Evolutionary conservation across 345 rosid genomes (phyloP).

Genomic region (Psidium friedrichsthalianum): DNA sequence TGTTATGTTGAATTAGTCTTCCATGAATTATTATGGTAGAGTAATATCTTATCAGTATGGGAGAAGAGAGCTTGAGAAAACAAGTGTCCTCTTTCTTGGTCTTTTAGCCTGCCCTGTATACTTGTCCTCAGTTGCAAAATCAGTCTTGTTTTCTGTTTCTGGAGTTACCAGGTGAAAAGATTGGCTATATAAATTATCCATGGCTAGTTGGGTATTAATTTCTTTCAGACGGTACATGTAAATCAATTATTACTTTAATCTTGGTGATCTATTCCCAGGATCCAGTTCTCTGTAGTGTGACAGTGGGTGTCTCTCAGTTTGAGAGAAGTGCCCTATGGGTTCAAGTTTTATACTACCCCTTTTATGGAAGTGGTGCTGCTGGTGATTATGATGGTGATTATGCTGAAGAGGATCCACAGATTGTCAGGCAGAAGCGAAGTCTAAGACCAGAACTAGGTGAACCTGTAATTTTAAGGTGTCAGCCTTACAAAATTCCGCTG

Average conservation of each 20-base stretch:
- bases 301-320: slow-evolving; percentile 92
- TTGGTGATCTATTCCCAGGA: slow-evolving; percentile 33
- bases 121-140: not conserved
- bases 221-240: not conserved
- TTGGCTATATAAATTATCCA: not conserved
- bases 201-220: not conserved
- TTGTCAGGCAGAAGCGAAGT: slow-evolving; percentile 72
- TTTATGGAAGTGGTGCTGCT: slow-evolving; percentile 73
- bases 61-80: not conserved
- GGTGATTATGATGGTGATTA: slow-evolving; percentile 87
- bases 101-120: not conserved
- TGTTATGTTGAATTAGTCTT: not conserved
- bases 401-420: slow-evolving; percentile 82
- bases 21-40: not conserved
- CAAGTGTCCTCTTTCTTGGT: not conserved
- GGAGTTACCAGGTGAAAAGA: not conserved
- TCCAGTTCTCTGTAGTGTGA: slow-evolving; percentile 86
- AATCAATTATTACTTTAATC: not conserved
- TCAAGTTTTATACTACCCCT: slow-evolving; percentile 91
- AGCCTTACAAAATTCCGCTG: slow-evolving; percentile 92
- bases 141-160: not conserved
- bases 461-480: slow-evolving; percentile 93
- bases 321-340: slow-evolving; percentile 97
- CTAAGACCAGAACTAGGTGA: slow-evolving; percentile 82
- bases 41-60: not conserved